phyloP scores from a whole-genome alignment of 345 rosid species.

The Moricandia arvensis region DNA sequence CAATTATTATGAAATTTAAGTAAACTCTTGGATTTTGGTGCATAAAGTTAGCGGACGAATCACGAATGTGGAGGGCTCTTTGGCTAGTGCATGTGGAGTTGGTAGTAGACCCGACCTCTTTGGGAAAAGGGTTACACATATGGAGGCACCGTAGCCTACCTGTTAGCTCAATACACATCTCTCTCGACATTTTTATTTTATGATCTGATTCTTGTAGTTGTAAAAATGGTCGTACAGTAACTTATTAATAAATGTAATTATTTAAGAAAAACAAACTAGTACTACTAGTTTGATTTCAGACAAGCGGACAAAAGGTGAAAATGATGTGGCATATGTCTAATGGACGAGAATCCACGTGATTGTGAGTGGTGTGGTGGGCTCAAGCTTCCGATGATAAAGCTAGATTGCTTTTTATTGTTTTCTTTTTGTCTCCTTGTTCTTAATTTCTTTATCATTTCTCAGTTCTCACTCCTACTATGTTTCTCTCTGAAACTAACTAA shows the following conservation, averaged over 20 bases:
- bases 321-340: constrained; percentile 26
- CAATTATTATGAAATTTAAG: no score
- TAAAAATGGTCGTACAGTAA: background rate
- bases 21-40: no score
- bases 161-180: background rate
- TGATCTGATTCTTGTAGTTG: background rate
- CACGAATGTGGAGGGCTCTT: background rate
- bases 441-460: background rate
- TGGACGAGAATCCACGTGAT: constrained; percentile 35
- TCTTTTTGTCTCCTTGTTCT: constrained; percentile 31
- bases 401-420: constrained; percentile 27
- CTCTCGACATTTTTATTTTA: background rate
- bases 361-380: constrained; percentile 31
- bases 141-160: background rate
- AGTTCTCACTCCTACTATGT: no score
- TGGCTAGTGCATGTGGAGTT: background rate
- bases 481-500: no score
- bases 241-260: background rate
- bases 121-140: background rate
- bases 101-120: background rate
- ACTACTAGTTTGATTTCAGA: background rate
- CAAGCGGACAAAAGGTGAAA: background rate
- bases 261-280: background rate
- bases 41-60: no score
- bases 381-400: constrained; percentile 34